Evolutionary conservation across 2,329 filamentous ascomycete species (phyloP), one percentile per base, ranked within the genome.

Genomic region (Amphichorda felina): DNA sequence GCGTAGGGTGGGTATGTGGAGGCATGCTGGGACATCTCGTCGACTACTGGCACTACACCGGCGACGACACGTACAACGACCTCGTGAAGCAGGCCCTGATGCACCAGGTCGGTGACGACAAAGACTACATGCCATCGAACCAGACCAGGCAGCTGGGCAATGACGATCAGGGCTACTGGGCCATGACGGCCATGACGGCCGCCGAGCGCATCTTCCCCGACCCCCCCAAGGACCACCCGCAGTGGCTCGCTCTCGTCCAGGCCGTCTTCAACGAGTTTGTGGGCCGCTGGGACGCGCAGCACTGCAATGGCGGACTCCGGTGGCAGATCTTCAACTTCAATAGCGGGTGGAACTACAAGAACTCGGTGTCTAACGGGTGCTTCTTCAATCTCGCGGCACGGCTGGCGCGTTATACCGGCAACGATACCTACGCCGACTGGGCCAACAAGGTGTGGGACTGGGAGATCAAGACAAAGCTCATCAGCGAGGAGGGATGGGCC

Each of bases 251-350:
- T 8, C 67, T 88, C 33, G 79, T 72, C 1, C 78, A 83, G 50
- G 79, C 77, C 2, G 77, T 82, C 0, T 87, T 84, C 54, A 82
- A 85, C 55, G 74, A 76, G 25, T 82, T 83, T 49, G 72, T 70
- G 5, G 55, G 56, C 8, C 69, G 81, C 17, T 85, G 80, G 76
- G 75, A 86, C 47, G 58, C 56, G 4, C 45, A 55, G 0, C 17
- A 34, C 13, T 88, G 82, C 54, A 63, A 61, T 36, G 82, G 83
- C 36, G 83, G 83, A 6, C 54, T 89, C 43, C 72, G 77, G 45
- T 88, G 83, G 83, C 82, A 88, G 59, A 79, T 87, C 41, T 84
- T 77, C 59, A 65, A 70, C 9, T 79, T 76, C 57, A 82, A 84
- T 57, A 69, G 63, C 38, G 81, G 81, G 26, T 73, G 61, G 53